Evolutionary conservation across 2,329 filamentous ascomycete species (phyloP), one percentile per base, ranked within the genome.

Genomic region (Xylaria multiplex): DNA sequence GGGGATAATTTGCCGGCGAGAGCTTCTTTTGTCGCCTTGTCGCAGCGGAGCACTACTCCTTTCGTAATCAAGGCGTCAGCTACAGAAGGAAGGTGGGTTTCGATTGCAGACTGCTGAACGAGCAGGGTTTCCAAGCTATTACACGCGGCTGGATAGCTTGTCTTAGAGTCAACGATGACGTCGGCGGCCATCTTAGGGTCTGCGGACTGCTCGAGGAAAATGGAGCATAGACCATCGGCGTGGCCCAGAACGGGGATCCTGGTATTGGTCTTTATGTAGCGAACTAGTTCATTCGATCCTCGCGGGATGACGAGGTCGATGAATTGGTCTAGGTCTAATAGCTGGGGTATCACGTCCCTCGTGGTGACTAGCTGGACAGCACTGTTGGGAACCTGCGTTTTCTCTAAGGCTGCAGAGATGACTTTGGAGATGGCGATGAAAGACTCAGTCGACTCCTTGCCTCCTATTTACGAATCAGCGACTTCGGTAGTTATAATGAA

Each of bases 291-390:
- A 79, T 97, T 97, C 61, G 91, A 92, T 55, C 94, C 94, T 45
- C 96, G 87, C 2, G 96, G 96, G 72, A 99, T 97, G 70, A 97
- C 96, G 32, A 99, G 90, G 78, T 99, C 96, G 73, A 99, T 97
- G 75, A 93, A 89, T 59, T 89, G 86, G 77, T 97, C 94, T 65
- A 96, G 90, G 40, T 88, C 89, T 11, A 99, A 86, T n/a, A 99
- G 87, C 69, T 94, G 89, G 53, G 93, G 90, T 68, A 99, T 93
- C 37, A 90, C 93, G 79, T 98, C 94, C 76, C 96, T 89, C 16
- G 95, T 97, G 65, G 93, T 95, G 72, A 99, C 94, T 30, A 99
- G 90, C 80, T 99, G 96, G 67, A 99, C 90, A 62, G 95, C 93
- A 53, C 88, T 90, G 74, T 93, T 91, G 63, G 96, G 94, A 9